phyloP scores from a whole-genome alignment of 2,329 filamentous ascomycete genomes.

The Aureobasidium uvarum region DNA sequence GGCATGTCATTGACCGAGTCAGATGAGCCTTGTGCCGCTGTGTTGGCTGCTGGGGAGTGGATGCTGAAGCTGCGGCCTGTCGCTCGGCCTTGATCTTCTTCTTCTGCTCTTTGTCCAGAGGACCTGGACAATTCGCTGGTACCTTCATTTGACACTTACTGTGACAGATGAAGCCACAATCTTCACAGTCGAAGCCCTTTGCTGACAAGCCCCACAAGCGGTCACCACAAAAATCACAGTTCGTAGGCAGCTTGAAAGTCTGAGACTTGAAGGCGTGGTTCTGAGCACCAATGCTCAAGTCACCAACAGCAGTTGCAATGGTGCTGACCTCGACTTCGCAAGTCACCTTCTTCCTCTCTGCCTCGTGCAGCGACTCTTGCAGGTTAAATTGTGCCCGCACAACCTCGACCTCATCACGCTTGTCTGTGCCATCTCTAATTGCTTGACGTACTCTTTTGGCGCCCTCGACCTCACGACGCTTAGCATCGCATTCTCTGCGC shows the following conservation, averaged over 20 bases:
- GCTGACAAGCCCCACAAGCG: conserved; percentile 96
- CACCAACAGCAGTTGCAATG: conserved; percentile 86
- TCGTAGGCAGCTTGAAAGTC: conserved; percentile 98
- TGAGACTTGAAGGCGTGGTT: conserved; percentile 99
- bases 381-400: conserved; percentile 78
- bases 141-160: conserved; percentile 99
- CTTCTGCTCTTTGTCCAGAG: conserved; percentile 89
- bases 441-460: conserved; percentile 70
- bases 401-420: conserved; percentile 82
- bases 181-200: conserved; percentile 92
- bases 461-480: conserved; percentile 77
- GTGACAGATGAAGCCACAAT: conserved; percentile 97
- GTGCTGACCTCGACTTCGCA: conserved; percentile 92
- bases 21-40: conserved; percentile 22
- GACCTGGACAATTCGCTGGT: conserved; percentile 89
- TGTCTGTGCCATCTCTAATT: conserved; percentile 79
- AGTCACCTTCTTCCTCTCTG: conserved; percentile 78
- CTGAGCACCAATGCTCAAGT: conserved; percentile 86
- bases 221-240: conserved; percentile 95
- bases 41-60: conserved; percentile 28
- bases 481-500: conserved; percentile 79
- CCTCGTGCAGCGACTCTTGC: conserved; percentile 80
- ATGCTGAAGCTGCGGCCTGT: conserved; percentile 70
- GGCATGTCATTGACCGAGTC: conserved; percentile 56
- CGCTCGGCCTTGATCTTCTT: conserved; percentile 88